Base-by-base conservation (phyloP, 805 yeast species). In the Starmerella potacharoeniae region DNA sequence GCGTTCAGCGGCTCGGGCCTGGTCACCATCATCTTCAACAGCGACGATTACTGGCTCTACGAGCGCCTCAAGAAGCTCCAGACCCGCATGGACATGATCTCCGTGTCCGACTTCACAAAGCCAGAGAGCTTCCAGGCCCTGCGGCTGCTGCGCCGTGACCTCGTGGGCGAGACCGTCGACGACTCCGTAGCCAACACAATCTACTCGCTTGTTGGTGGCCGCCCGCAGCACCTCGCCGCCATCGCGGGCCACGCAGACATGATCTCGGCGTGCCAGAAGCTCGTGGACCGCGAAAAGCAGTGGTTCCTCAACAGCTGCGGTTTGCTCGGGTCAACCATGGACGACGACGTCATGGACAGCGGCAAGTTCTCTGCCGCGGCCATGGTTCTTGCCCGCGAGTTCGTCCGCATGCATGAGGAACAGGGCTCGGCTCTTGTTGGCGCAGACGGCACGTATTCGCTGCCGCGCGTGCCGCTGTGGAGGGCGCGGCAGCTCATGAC, bases 241-340 rank as follows among this genome's bases (percentile, higher is more conserved):
- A 91, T 84, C 1, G 60, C 61, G 1, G 65, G 68, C 10, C 66
- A 66, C 35, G 51, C 49, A 0, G 68, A 69, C 53, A 61, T 67
- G 55, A 62, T 82, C 35, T 68, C 69, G 36, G 88, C 88, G 0
- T 80, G 86, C 59, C 84, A 84, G 62, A 76, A 74, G 56, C 73
- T 86, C 36, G 84, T 86, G 55, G 93, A 86, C 65, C 72, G 83
- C 8, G 95, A 86, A 61, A 84, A 84, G 65, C 84, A 89, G 0
- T 86, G 95, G 95, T 83, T 86, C 59, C 73, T 86, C 60, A 86
- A 84, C 64, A 87, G 86, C 62, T 86, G 95, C 68, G 93, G 88
- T 0, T 70, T 86, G 13, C 68, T 86, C 9, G 95, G 95, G 2
- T 75, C 74, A 60, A 80, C 75, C 17, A 85, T 86, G 95, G 95